Evolutionary conservation across 495 filamentous ascomycete species (phyloP).

Genomic region (Extremus antarcticus): DNA sequence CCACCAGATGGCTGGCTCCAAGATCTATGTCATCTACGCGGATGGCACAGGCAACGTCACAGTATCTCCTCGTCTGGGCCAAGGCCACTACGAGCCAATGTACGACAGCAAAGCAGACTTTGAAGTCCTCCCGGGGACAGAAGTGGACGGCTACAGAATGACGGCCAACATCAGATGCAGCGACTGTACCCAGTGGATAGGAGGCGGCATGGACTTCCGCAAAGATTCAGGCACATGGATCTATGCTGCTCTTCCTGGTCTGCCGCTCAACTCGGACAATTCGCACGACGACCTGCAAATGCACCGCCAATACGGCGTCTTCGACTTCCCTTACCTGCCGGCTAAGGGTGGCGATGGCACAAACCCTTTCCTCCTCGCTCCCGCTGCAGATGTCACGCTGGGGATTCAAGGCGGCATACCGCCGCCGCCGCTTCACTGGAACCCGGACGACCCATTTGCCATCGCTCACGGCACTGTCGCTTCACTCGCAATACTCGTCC

Average conservation of each 20-base stretch:
- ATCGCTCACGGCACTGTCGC: conserved; percentile 21
- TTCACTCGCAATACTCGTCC: conserved; percentile 19
- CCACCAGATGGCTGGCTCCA: conserved; percentile 24
- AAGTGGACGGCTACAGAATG: conserved; percentile 27
- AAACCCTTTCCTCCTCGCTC: neutral
- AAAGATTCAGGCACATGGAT: conserved; percentile 49
- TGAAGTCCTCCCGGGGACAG: conserved; percentile 28
- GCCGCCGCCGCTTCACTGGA: neutral
- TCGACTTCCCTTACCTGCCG: conserved; percentile 44
- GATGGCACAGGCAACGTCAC: conserved; percentile 30
- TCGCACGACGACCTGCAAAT: conserved; percentile 39
- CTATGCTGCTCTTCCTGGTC: conserved; percentile 49
- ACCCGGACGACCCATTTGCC: neutral
- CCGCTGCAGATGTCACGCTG: neutral
- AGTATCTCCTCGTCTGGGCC: conserved; percentile 26
- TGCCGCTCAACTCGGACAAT: conserved; percentile 43
- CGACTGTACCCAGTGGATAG: conserved; percentile 47
- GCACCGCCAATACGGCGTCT: conserved; percentile 46
- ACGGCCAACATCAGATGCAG: conserved; percentile 32
- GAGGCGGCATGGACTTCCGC: conserved; percentile 36
- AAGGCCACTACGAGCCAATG: conserved; percentile 19
- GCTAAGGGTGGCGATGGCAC: conserved; percentile 37
- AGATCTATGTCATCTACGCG: conserved; percentile 34
- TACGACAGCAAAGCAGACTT: conserved; percentile 23
- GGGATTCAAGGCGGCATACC: neutral